phyloP scores from a whole-genome alignment of 2,329 filamentous ascomycete species.

The Phyllosticta citribraziliensis region DNA sequence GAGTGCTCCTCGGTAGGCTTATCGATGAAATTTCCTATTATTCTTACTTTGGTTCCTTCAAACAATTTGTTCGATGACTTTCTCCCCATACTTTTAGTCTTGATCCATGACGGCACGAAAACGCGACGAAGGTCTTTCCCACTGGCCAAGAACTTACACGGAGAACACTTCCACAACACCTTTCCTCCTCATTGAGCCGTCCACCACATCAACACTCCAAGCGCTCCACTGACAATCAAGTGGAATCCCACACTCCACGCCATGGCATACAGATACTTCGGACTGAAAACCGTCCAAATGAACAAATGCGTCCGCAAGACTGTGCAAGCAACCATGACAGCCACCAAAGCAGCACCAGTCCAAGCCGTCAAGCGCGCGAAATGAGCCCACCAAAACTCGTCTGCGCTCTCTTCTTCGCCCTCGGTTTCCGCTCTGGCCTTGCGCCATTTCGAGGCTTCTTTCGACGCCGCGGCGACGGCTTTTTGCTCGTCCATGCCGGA shows the following conservation, averaged over 20 bases:
- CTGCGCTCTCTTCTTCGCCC: not conserved
- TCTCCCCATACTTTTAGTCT: too few species aligned
- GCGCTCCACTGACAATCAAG: conserved; percentile 35
- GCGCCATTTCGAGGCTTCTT: conserved; percentile 6
- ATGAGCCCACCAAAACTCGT: conserved; percentile 31
- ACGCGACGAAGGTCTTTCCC: too few species aligned
- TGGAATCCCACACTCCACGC: conserved; percentile 83
- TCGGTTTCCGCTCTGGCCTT: not conserved
- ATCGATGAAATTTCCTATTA: too few species aligned
- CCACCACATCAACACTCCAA: conserved; percentile 22
- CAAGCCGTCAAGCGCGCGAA: conserved; percentile 61
- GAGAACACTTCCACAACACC: not conserved
- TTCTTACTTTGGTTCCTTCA: too few species aligned
- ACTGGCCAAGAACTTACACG: too few species aligned
- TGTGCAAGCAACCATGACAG: conserved; percentile 84
- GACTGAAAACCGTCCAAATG: conserved; percentile 97
- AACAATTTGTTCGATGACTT: too few species aligned
- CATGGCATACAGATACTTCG: conserved; percentile 88
- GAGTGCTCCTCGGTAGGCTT: too few species aligned
- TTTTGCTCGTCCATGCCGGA: not conserved
- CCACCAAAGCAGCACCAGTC: conserved; percentile 51
- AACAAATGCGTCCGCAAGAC: conserved; percentile 80
- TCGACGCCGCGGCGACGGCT: conserved; percentile 12
- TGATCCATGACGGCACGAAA: too few species aligned
- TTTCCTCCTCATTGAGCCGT: not conserved